A percentile compares a stretch with the other conserved stretches of the same genome.
Evolutionary conservation across 768 basidiomycete species (phyloP).

Genomic region (Tricholoma furcatifolium): DNA sequence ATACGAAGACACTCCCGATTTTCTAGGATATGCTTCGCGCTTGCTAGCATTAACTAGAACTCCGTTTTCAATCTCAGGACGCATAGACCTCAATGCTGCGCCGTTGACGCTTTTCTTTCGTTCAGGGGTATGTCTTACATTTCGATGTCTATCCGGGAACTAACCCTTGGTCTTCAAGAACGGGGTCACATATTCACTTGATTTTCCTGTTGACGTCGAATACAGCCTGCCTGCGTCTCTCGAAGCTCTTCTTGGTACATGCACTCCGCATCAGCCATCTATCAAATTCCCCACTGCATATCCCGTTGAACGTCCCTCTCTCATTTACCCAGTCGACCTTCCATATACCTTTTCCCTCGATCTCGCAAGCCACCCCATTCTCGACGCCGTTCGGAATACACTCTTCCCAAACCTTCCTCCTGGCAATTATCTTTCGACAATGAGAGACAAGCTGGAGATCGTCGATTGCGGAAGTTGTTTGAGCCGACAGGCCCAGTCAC

Average conservation of each 20-base stretch:
- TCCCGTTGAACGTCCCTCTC: constrained; percentile 54
- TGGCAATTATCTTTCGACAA: constrained; percentile 68
- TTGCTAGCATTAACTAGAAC: constrained; percentile 58
- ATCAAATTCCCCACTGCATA: constrained; percentile 48
- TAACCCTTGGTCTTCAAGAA: constrained; percentile 43
- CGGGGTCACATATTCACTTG: constrained; percentile 76
- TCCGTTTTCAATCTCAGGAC: constrained; percentile 64
- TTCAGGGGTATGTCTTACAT: constrained; percentile 53
- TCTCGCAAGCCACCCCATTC: constrained; percentile 77
- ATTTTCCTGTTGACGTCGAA: constrained; percentile 79
- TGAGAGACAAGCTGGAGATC: constrained; percentile 71
- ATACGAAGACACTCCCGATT: constrained; percentile 51
- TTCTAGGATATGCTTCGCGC: constrained; percentile 52
- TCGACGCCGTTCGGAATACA: constrained; percentile 69
- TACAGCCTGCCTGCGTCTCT: constrained; percentile 74
- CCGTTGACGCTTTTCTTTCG: constrained; percentile 76
- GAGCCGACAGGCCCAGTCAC: constrained; percentile 49
- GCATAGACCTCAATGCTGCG: constrained; percentile 68
- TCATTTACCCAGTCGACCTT: constrained; percentile 71
- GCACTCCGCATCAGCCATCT: constrained; percentile 53
- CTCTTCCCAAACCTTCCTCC: constrained; percentile 71
- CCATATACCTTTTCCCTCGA: constrained; percentile 77
- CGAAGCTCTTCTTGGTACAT: constrained; percentile 75
- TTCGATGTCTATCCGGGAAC: background rate
- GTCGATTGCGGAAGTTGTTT: constrained; percentile 59